Conservation (phyloP, 768 basidiomycete genomes). For the Lactifluus echinatus region DNA sequence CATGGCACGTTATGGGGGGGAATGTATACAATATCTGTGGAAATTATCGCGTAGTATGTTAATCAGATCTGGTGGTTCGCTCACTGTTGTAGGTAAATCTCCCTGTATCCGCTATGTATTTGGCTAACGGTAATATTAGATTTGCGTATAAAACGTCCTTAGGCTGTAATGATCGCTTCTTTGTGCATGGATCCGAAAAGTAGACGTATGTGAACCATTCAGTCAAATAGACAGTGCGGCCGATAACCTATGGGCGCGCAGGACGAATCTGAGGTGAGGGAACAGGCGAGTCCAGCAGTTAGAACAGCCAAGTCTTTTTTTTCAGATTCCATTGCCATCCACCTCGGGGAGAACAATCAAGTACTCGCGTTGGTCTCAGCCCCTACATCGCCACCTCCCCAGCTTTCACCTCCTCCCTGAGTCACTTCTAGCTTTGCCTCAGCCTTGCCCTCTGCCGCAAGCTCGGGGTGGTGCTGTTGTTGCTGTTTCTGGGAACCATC, state of each 20-base stretch:
- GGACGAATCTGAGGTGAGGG: background rate
- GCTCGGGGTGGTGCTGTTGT: background rate
- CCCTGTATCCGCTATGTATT: too few species aligned
- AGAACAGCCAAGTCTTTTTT: too few species aligned
- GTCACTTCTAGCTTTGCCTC: background rate
- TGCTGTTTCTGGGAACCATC: background rate
- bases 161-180: too few species aligned
- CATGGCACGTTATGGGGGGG: too few species aligned
- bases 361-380: background rate
- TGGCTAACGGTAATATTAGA: too few species aligned
- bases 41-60: too few species aligned
- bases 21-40: too few species aligned
- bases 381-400: background rate
- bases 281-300: background rate
- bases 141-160: too few species aligned
- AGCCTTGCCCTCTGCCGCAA: conserved; percentile 1
- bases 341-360: background rate
- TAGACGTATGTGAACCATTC: background rate
- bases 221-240: background rate
- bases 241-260: background rate
- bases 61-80: too few species aligned
- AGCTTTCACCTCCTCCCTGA: background rate
- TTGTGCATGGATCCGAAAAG: background rate
- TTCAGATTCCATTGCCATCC: too few species aligned
- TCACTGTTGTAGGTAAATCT: too few species aligned